These are phyloP conservation scores for Dictyostelium capitatum DNA, from an alignment of 78 protist species.

Conservation along the genomic window DNA sequence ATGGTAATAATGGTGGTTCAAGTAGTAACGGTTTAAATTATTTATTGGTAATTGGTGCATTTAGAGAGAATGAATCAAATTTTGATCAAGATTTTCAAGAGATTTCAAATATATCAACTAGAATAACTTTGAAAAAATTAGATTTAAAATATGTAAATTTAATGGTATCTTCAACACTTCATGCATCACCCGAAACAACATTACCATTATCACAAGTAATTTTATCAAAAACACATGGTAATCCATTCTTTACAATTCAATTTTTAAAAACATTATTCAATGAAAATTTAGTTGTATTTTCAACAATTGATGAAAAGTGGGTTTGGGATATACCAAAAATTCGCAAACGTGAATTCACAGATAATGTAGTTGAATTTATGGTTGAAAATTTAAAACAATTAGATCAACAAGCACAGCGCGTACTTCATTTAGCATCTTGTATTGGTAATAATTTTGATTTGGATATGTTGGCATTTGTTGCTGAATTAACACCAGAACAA, in stretches of 20 bases:
- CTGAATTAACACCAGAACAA: conserved; percentile 34
- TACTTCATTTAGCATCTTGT: conserved; percentile 61
- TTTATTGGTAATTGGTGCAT: conserved; percentile 61
- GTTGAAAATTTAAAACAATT: conserved; percentile 50
- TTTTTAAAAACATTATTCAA: conserved; percentile 64
- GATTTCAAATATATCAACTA: neutral
- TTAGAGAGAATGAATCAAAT: conserved; percentile 62
- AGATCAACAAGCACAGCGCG: conserved; percentile 34
- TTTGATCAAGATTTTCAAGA: neutral
- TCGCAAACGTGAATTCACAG: conserved; percentile 54
- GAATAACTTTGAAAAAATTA: conserved; percentile 31
- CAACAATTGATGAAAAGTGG: conserved; percentile 27
- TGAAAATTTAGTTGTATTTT: conserved; percentile 28
- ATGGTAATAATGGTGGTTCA: too few relatives aligned
- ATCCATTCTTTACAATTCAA: conserved; percentile 59
- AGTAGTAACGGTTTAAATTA: conserved; percentile 13
- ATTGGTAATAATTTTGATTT: conserved; percentile 58
- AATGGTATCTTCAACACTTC: conserved; percentile 46
- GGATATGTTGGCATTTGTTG: conserved; percentile 48
- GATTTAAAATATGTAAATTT: conserved; percentile 33
- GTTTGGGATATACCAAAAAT: conserved; percentile 56
- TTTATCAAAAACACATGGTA: conserved; percentile 58
- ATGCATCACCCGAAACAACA: conserved; percentile 14
- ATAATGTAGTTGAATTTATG: conserved; percentile 67
- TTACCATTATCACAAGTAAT: conserved; percentile 48